Base-by-base conservation (phyloP, 768 basidiomycete species). In the Mrakia blollopis region DNA sequence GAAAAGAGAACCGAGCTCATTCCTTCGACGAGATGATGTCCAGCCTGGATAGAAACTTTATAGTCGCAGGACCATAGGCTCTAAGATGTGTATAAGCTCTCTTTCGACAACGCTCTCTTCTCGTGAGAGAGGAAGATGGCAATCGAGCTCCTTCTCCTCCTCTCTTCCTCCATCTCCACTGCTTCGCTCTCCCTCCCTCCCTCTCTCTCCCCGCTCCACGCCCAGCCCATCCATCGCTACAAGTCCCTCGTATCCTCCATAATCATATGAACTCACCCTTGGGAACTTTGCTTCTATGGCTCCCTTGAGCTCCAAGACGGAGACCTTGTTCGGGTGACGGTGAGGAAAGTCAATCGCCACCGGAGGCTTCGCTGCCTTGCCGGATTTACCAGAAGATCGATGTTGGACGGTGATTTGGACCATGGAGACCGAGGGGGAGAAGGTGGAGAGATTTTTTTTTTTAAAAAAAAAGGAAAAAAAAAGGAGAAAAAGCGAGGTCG, bases 281-380 rank as follows among this genome's bases (percentile, higher is more conserved):
- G 88, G 88, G 79, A 85, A 87, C 77, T 86, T 87, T 68, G 85
- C 82, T 13, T 88, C 85, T 76, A 95, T 85, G 23, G 88, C 88
- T 28, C 81, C 82, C 84, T 94, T 94, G 77, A 94, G 86, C 77
- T 92, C 89, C 9, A 83, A 85, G 68, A 94, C 84, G 8, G 91
- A 92, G 61, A 88, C 86, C 25, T 81, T 70, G 41, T 78, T 68
- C 3, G 81, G 80, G 70, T 81, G 81, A 68, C 82, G 81, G 30
- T 72, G 78, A 14, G 83, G 80, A 60, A 84, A 83, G 69, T 84
- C 83, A 62, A 84, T 77, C 63, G 79, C 79, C 78, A 83, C 80
- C 14, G 81, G 79, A 1, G 85, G 80, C 79, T 87, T 87, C 63
- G 83, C 85, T 5, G 83, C n/a, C 72, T 63, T 78, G 63, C 50